Evolutionary conservation across 495 filamentous ascomycete genomes (phyloP).

Genomic region (Penicillium angulare): DNA sequence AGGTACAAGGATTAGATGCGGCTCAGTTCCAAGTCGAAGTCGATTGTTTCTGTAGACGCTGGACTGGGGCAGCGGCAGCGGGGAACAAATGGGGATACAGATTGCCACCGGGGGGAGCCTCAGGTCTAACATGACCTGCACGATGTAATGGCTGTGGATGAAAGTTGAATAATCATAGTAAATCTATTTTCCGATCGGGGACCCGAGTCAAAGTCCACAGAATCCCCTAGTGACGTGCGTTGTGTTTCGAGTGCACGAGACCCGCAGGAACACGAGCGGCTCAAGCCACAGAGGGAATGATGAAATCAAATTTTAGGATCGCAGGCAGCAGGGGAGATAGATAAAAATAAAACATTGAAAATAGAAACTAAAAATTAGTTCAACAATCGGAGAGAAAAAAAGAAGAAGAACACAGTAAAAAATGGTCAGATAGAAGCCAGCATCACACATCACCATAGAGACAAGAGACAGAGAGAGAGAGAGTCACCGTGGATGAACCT

Average conservation of each 20-base stretch:
- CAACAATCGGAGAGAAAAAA: neutral
- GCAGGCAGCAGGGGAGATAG: conserved; percentile 8
- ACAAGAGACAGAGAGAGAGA: too few species aligned
- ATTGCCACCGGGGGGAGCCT: neutral
- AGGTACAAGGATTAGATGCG: too few species aligned
- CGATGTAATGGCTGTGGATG: conserved; percentile 8
- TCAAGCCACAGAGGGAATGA: conserved; percentile 25
- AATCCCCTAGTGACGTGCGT: conserved; percentile 11
- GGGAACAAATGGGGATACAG: conserved; percentile 17
- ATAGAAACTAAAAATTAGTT: too few species aligned
- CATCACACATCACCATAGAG: too few species aligned
- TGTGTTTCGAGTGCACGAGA: conserved; percentile 17
- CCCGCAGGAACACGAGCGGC: conserved; percentile 30
- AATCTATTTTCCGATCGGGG: neutral
- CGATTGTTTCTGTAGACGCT: conserved; percentile 22
- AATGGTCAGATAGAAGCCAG: too few species aligned
- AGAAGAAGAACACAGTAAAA: too few species aligned
- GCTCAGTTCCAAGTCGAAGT: neutral
- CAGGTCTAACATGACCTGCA: neutral
- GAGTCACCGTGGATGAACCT: too few species aligned
- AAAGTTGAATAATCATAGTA: conserved; percentile 1
- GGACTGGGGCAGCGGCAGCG: conserved; percentile 9
- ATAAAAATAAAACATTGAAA: neutral
- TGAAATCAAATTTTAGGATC: conserved; percentile 5
- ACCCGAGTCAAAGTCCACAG: neutral